Percentiles rank a stretch among this genome's conserved stretches.
Conservation (phyloP, 208 protist genomes). For the Leishmania gerbilli region DNA sequence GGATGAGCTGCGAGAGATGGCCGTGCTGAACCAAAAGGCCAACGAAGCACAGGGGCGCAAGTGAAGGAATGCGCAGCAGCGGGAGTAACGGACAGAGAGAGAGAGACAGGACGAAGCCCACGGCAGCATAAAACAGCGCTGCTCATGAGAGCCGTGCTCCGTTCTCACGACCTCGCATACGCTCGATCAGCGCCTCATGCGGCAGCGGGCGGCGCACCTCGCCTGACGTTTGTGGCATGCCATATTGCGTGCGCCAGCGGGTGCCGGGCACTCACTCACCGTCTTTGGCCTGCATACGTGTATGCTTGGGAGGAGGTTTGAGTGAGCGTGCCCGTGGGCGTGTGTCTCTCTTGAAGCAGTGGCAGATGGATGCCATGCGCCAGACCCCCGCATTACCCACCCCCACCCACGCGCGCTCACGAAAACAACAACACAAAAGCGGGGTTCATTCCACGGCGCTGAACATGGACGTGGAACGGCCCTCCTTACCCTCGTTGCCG, state of each 20-base stretch:
- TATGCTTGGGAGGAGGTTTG: background rate
- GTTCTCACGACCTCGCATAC: background rate
- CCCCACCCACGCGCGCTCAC: background rate
- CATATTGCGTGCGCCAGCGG: background rate
- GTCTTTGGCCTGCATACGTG: background rate
- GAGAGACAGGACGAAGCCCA: background rate
- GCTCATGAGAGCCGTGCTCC: background rate
- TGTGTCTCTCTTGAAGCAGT: background rate
- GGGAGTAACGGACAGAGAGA: background rate
- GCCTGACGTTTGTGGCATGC: background rate
- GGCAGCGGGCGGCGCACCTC: background rate
- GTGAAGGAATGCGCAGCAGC: background rate
- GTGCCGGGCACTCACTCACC: background rate
- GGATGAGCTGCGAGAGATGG: constrained; percentile 45
- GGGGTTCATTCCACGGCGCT: too few species aligned
- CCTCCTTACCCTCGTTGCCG: too few species aligned
- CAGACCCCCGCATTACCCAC: too few species aligned
- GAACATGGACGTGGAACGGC: too few species aligned
- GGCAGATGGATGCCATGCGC: background rate
- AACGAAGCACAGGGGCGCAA: background rate
- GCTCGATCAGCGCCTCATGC: background rate
- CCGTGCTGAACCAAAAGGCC: constrained; percentile 17
- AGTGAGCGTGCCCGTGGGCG: background rate
- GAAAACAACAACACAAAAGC: background rate
- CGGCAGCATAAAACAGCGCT: background rate